A percentile compares a stretch with the other conserved stretches of the same genome.
Conservation (phyloP, 306 rosid genomes). For the Heteromeles arbutifolia region DNA sequence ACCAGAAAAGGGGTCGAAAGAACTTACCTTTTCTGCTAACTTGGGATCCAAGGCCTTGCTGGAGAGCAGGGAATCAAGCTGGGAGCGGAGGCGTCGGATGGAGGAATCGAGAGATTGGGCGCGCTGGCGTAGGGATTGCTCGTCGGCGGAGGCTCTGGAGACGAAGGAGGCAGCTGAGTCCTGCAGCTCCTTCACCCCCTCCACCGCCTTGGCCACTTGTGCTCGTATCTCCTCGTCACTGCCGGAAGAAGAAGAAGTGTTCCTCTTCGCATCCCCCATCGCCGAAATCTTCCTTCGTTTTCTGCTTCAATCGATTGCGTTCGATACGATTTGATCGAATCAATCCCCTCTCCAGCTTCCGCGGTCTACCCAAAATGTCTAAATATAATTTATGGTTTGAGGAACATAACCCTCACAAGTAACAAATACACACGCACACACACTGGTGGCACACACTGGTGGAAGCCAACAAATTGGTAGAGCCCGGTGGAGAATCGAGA, state of each 20-base stretch:
- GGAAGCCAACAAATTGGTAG: neutral
- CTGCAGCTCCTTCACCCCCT: constrained; percentile 68
- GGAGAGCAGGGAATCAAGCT: constrained; percentile 47
- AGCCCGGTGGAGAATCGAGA: neutral
- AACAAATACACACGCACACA: neutral
- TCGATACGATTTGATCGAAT: neutral
- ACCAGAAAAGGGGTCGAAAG: neutral
- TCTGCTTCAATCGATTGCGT: neutral
- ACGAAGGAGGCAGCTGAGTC: constrained; percentile 52
- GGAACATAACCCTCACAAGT: neutral
- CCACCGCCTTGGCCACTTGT: constrained; percentile 48
- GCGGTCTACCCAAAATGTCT: neutral
- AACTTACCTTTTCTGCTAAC: constrained; percentile 55
- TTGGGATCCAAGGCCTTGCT: constrained; percentile 42
- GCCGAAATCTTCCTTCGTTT: neutral
- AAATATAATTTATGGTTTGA: neutral
- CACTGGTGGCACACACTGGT: neutral
- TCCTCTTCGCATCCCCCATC: constrained; percentile 23
- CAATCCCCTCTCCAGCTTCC: neutral
- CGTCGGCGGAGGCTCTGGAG: constrained; percentile 38
- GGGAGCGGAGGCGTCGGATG: constrained; percentile 56
- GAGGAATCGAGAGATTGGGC: constrained; percentile 54
- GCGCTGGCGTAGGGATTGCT: constrained; percentile 70
- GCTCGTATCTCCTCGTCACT: constrained; percentile 37
- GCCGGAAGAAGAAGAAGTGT: neutral